Conservation (phyloP, 176 grass and related monocot genomes). For the Cenchrus purpureus region DNA sequence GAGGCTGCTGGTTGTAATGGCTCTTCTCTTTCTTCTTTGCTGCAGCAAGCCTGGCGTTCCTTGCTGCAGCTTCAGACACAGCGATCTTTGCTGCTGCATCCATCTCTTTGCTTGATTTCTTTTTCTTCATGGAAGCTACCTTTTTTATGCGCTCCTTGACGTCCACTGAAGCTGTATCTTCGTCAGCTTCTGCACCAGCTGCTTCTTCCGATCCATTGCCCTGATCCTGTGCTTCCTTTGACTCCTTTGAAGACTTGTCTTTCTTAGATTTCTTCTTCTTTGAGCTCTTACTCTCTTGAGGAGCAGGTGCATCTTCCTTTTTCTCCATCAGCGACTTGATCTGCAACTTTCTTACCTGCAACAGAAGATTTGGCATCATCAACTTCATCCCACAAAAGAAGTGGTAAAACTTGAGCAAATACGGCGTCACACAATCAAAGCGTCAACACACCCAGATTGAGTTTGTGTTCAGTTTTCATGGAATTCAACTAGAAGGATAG, state of each 20-base stretch:
- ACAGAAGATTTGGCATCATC: slow-evolving; percentile 13
- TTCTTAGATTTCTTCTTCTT: slow-evolving; percentile 97
- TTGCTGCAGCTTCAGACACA: slow-evolving; percentile 70
- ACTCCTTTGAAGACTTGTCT: slow-evolving; percentile 68
- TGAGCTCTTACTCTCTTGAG: slow-evolving; percentile 64
- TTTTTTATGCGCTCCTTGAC: slow-evolving; percentile 88
- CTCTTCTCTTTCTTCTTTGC: slow-evolving; percentile 98
- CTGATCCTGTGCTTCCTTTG: slow-evolving; percentile 55
- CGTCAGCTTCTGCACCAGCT: slow-evolving; percentile 50
- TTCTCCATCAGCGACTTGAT: slow-evolving; percentile 54
- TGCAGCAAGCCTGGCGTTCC: slow-evolving; percentile 67
- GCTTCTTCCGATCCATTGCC: slow-evolving; percentile 33
- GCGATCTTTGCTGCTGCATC: slow-evolving; percentile 72
- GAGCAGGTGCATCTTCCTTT: slow-evolving; percentile 50
- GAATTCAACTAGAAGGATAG: background rate
- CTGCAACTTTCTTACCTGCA: slow-evolving; percentile 41
- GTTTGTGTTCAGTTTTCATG: background rate
- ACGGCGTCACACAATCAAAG: background rate
- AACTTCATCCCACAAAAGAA: background rate
- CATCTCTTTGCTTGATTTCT: slow-evolving; percentile 87
- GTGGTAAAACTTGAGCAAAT: background rate
- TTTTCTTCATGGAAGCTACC: slow-evolving; percentile 77
- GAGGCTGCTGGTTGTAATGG: slow-evolving; percentile 91
- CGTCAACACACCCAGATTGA: background rate
- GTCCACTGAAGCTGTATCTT: slow-evolving; percentile 54